Conservation (phyloP, 2,329 filamentous ascomycete species). For the Capronia americana region DNA sequence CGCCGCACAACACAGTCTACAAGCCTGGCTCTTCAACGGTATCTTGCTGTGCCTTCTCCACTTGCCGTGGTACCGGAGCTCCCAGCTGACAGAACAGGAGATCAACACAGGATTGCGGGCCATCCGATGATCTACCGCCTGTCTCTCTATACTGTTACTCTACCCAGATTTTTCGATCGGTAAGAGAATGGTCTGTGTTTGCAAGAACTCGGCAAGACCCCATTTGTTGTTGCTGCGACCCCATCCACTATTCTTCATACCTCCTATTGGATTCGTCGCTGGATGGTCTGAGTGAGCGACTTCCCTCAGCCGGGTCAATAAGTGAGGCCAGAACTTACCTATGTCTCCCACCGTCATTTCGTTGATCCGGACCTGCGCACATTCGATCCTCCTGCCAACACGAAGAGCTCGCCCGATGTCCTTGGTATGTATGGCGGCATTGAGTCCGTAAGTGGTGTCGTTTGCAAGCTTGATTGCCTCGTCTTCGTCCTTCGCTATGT, state of each 20-base stretch:
- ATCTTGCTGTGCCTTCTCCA: too few species aligned
- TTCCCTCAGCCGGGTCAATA: background rate
- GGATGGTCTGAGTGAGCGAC: background rate
- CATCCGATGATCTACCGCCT: too few species aligned
- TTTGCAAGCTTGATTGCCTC: slow-evolving; percentile 49
- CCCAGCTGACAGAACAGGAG: too few species aligned
- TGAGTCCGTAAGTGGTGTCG: slow-evolving; percentile 50
- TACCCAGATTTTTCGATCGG: too few species aligned
- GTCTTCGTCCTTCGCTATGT: slow-evolving; percentile 47
- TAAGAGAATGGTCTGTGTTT: background rate
- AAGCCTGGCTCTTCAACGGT: too few species aligned
- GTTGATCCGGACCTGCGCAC: background rate
- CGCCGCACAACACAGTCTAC: too few species aligned
- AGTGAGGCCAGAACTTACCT: background rate
- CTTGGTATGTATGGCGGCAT: slow-evolving; percentile 49
- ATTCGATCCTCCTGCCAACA: slow-evolving; percentile 47
- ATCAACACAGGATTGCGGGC: too few species aligned
- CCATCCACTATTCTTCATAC: slow-evolving; percentile 22
- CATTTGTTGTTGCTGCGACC: slow-evolving; percentile 21
- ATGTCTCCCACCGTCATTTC: background rate
- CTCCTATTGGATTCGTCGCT: slow-evolving; percentile 20
- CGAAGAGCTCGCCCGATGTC: slow-evolving; percentile 49
- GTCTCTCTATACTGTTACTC: too few species aligned
- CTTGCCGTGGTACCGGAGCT: too few species aligned
- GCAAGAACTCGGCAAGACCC: slow-evolving; percentile 17